Evolutionary conservation across 345 rosid genomes (phyloP).

Genomic region (Hirschfeldia incana): DNA sequence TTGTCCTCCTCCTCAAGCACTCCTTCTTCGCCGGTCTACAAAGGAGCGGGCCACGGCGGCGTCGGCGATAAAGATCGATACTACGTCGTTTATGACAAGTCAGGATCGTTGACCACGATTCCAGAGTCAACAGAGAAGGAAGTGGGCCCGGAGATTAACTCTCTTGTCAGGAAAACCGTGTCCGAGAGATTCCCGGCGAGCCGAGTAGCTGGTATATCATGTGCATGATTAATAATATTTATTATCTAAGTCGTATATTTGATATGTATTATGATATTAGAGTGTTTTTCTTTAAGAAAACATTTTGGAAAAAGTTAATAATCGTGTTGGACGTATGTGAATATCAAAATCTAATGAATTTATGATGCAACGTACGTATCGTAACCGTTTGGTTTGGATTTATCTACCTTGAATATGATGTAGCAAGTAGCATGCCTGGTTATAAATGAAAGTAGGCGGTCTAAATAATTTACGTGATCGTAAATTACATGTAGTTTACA

Average conservation of each 20-base stretch:
- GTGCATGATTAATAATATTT: slow-evolving; percentile 40
- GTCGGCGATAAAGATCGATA: slow-evolving; percentile 37
- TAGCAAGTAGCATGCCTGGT: background rate
- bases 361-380: slow-evolving; percentile 19
- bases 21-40: slow-evolving; percentile 29
- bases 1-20: slow-evolving; percentile 16
- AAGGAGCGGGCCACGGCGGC: slow-evolving; percentile 24
- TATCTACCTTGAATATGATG: slow-evolving; percentile 10
- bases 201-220: slow-evolving; percentile 54
- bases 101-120: slow-evolving; percentile 76
- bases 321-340: slow-evolving; percentile 14
- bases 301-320: slow-evolving; percentile 1
- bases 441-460: background rate
- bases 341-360: slow-evolving; percentile 8
- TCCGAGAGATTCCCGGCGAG: slow-evolving; percentile 71
- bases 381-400: background rate
- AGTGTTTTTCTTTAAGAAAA: background rate
- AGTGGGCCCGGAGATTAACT: slow-evolving; percentile 56
- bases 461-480: background rate
- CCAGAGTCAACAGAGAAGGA: slow-evolving; percentile 62
- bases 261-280: slow-evolving; percentile 4
- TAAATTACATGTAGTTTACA: no score
- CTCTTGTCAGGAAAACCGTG: slow-evolving; percentile 54
- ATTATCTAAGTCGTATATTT: slow-evolving; percentile 1
- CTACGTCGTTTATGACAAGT: slow-evolving; percentile 60